These are phyloP conservation scores for Trichothecium sympodiale DNA, from an alignment of 2,329 filamentous ascomycete species.

Conservation along the genomic window DNA sequence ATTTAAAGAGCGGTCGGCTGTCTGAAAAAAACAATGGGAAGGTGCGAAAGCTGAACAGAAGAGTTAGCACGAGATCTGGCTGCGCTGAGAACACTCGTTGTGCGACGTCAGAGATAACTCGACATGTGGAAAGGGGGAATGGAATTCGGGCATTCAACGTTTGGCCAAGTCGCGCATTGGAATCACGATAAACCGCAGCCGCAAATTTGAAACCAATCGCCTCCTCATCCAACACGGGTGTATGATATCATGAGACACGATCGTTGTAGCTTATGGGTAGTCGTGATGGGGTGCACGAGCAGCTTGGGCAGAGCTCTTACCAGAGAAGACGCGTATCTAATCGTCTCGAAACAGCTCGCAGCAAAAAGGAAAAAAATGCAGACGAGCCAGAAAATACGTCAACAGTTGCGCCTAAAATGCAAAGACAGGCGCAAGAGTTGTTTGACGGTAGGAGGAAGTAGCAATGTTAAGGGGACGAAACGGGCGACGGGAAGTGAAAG, in stretches of 20 bases:
- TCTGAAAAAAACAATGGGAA: constrained; percentile 16
- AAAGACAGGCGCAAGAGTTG: constrained; percentile 12
- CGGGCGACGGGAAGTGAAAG: constrained; percentile 10
- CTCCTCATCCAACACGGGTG: too few relatives aligned
- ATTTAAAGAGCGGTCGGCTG: constrained; percentile 25
- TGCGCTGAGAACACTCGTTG: constrained; percentile 3
- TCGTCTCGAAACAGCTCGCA: too few relatives aligned
- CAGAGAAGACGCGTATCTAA: too few relatives aligned
- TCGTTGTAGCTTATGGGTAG: too few relatives aligned
- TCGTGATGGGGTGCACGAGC: too few relatives aligned
- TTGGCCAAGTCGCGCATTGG: neutral
- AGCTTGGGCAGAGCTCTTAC: too few relatives aligned
- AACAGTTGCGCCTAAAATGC: too few relatives aligned
- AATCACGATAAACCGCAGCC: too few relatives aligned
- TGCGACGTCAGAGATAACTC: neutral
- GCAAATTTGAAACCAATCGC: too few relatives aligned
- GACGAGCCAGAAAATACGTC: too few relatives aligned
- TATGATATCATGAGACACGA: too few relatives aligned
- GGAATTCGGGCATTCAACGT: neutral
- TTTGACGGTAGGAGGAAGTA: constrained; percentile 20
- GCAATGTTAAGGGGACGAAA: constrained; percentile 22
- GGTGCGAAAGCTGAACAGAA: constrained; percentile 14
- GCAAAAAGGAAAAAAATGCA: too few relatives aligned
- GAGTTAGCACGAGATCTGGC: constrained; percentile 10
- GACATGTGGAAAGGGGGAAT: neutral